Evolutionary conservation across 2,329 filamentous ascomycete species (phyloP).

Genomic region (Arachnomyces sp.): DNA sequence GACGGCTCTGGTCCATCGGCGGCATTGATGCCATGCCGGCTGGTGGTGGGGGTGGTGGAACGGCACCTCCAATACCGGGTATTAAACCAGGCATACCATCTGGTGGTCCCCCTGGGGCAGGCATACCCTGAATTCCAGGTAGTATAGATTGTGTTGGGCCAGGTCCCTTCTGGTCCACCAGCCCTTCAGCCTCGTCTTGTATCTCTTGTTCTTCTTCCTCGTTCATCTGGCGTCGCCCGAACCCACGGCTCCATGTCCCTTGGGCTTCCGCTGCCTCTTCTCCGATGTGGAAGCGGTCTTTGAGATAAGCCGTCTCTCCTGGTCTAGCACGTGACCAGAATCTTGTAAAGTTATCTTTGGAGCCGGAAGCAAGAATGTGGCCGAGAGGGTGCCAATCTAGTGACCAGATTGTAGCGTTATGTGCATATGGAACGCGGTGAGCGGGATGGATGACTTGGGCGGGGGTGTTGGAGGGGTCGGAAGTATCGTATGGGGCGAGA

Average conservation of each 20-base stretch:
- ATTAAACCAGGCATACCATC: conserved; percentile 33
- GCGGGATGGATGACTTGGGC: conserved; percentile 89
- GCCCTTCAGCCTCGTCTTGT: conserved; percentile 85
- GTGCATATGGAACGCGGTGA: conserved; percentile 76
- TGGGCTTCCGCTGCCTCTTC: conserved; percentile 87
- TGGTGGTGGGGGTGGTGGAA: conserved; percentile 25
- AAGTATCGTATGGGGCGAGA: conserved; percentile 73
- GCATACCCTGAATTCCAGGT: conserved; percentile 48
- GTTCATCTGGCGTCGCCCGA: conserved; percentile 67
- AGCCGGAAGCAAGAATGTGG: conserved; percentile 89
- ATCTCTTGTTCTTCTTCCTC: conserved; percentile 91
- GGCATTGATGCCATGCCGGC: conserved; percentile 30
- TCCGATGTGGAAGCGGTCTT: conserved; percentile 91
- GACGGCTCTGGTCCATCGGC: conserved; percentile 39
- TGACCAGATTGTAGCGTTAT: conserved; percentile 95
- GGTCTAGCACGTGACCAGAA: conserved; percentile 93
- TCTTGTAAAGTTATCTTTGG: conserved; percentile 90
- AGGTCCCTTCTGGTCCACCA: conserved; percentile 69
- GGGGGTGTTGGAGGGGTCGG: conserved; percentile 69
- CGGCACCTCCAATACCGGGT: conserved; percentile 41
- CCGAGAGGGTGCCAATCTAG: conserved; percentile 96
- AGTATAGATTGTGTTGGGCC: conserved; percentile 55
- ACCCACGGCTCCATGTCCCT: conserved; percentile 84
- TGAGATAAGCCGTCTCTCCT: conserved; percentile 74
- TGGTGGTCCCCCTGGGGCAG: conserved; percentile 42